Percentiles rank a stretch among this genome's conserved stretches.
phyloP scores from a whole-genome alignment of 2,329 filamentous ascomycete genomes.

The Coniochaeta sp. region DNA sequence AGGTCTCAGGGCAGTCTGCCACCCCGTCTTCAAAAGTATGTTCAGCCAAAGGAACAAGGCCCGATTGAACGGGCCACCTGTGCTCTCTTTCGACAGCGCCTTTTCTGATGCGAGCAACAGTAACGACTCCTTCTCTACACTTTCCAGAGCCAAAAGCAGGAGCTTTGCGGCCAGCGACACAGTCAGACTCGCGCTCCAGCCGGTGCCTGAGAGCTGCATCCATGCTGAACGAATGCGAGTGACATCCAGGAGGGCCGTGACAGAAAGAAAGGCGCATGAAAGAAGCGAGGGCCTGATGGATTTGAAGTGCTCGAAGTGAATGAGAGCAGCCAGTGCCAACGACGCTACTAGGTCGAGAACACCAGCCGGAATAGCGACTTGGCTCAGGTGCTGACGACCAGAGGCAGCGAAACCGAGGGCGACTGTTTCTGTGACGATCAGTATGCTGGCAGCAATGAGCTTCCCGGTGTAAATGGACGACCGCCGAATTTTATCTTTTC shows the following conservation, averaged over 20 bases:
- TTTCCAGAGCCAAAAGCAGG: neutral
- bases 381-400: neutral
- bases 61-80: neutral
- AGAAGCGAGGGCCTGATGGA: neutral
- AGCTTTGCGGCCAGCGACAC: neutral
- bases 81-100: neutral
- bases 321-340: neutral
- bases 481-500: neutral
- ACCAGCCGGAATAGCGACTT: neutral
- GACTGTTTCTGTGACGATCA: neutral
- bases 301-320: neutral
- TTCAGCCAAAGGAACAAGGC: neutral
- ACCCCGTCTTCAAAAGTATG: neutral
- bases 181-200: neutral
- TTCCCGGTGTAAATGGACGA: neutral
- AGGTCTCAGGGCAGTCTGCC: neutral
- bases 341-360: neutral
- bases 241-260: neutral
- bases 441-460: neutral
- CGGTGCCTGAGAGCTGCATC: neutral
- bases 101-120: neutral
- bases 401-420: neutral
- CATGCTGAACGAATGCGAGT: neutral
- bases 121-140: neutral
- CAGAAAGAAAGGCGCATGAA: neutral